These are phyloP conservation scores for Babesia bovis DNA, from an alignment of 169 alveolate genomes.

Conservation along the genomic window DNA sequence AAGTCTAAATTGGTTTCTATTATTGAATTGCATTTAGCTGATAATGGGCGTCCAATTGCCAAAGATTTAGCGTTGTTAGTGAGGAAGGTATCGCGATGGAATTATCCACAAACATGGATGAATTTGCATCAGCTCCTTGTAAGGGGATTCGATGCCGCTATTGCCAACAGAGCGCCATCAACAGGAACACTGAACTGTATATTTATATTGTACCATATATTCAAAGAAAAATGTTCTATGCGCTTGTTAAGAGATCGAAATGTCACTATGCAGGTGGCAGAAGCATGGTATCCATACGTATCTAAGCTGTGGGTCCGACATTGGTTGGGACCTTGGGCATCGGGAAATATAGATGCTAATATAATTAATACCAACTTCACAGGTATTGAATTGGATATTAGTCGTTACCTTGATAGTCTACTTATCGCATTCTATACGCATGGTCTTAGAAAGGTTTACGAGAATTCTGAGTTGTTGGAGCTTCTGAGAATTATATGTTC, in stretches of 20 bases:
- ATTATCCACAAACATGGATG: conserved; percentile 54
- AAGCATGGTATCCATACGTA: conserved; percentile 34
- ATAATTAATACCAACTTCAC: background rate
- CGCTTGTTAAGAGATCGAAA: conserved; percentile 38
- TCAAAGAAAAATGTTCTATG: conserved; percentile 57
- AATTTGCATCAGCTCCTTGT: conserved; percentile 32
- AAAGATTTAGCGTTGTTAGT: conserved; percentile 50
- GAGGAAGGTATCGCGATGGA: conserved; percentile 35
- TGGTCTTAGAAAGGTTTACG: conserved; percentile 23
- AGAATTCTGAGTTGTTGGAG: conserved; percentile 42
- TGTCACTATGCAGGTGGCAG: conserved; percentile 24
- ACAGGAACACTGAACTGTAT: conserved; percentile 24
- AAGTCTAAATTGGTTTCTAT: conserved; percentile 32
- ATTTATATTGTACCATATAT: conserved; percentile 38
- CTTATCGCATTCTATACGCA: conserved; percentile 29
- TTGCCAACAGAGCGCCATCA: conserved; percentile 1
- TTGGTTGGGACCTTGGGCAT: conserved; percentile 38
- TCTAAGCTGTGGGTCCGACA: conserved; percentile 59
- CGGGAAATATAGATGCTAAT: conserved; percentile 3
- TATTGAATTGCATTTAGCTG: background rate
- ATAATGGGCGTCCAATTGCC: background rate
- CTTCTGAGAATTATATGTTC: conserved; percentile 3
- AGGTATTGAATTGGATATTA: conserved; percentile 6
- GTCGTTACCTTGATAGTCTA: conserved; percentile 49
- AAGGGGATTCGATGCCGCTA: conserved; percentile 25